Evolutionary conservation across 129 eudicot genomes (phyloP), one percentile per base, ranked within the genome.

Genomic region (Pittosporum tobira): DNA sequence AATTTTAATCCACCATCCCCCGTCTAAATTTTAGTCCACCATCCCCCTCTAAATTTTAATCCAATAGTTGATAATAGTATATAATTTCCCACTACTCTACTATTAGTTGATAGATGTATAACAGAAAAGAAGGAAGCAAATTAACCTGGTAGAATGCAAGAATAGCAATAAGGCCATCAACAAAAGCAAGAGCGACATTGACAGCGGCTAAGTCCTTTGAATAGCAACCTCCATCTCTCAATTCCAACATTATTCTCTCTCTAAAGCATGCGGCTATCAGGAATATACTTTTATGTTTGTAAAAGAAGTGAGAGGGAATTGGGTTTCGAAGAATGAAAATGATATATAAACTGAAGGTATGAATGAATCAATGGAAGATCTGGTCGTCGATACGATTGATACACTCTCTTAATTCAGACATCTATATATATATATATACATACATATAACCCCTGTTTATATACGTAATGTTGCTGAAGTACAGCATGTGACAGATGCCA

Each of bases 131-230:
- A 50, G 44, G 16, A 25, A n/a, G 31, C 38, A 71, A 52, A 5
- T 16, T 13, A 4, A 83, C 96, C 96, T 87, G 88, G 69, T 68
- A 80, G 56, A 83, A 75, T 55, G 96, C 88, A 59, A 87, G 63
- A 40, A 73, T 38, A 11, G 94, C 94, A 72, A 87, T 77, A 28
- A 68, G 48, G 6, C 63, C 79, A 73, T 87, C 96, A 56, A 87
- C 71, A 49, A 48, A 57, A 59, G 96, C 88, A 62, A 87, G 79
- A 36, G 68, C 77, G 12, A 76, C 67, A 80, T 77, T 64, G 31
- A 80, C 88, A 65, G 65, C 83, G 31, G 74, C 69, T 48, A 83
- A 49, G 14, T 83, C 30, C 54, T 76, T 75, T 0, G 96, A 79
- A 38, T 80, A 83, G 63, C 96, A 83, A 63, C 74, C 68, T 36